phyloP scores from a whole-genome alignment of 352 stramenopile genomes.

The Globisporangium parvum region DNA sequence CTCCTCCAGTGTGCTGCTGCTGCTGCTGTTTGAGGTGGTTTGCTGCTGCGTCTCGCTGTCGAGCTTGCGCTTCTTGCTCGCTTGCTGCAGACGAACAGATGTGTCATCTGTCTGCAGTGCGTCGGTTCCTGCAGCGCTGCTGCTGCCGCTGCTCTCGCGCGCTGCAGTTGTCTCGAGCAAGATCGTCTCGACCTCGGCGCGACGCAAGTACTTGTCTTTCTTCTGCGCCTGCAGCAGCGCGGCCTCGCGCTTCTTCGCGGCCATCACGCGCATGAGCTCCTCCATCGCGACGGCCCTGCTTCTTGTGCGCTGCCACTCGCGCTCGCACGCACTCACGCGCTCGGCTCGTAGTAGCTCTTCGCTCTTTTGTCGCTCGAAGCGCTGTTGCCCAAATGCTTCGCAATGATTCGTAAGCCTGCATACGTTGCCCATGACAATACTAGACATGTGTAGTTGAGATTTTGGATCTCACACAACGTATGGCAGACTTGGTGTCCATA shows the following conservation, averaged over 20 bases:
- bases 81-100: slow-evolving; percentile 1
- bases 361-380: no score
- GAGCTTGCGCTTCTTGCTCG: slow-evolving; percentile 43
- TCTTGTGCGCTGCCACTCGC: neutral
- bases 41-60: slow-evolving; percentile 14
- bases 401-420: no score
- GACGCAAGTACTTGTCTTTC: slow-evolving; percentile 75
- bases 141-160: slow-evolving; percentile 12
- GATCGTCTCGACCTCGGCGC: slow-evolving; percentile 64
- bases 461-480: no score
- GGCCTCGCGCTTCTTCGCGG: slow-evolving; percentile 78
- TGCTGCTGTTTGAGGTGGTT: neutral
- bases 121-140: neutral
- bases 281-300: slow-evolving; percentile 38
- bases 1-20: neutral
- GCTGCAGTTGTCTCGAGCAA: slow-evolving; percentile 24
- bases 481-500: no score
- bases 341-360: no score
- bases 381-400: no score
- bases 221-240: slow-evolving; percentile 47
- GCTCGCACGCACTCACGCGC: neutral
- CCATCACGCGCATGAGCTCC: slow-evolving; percentile 64
- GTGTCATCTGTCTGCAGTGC: neutral
- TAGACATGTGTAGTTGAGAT: neutral
- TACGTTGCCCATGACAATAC: no score